Percentiles rank a stretch among this genome's conserved stretches.
Conservation (phyloP, 2,329 filamentous ascomycete species). For the Penicillium frequentans region DNA sequence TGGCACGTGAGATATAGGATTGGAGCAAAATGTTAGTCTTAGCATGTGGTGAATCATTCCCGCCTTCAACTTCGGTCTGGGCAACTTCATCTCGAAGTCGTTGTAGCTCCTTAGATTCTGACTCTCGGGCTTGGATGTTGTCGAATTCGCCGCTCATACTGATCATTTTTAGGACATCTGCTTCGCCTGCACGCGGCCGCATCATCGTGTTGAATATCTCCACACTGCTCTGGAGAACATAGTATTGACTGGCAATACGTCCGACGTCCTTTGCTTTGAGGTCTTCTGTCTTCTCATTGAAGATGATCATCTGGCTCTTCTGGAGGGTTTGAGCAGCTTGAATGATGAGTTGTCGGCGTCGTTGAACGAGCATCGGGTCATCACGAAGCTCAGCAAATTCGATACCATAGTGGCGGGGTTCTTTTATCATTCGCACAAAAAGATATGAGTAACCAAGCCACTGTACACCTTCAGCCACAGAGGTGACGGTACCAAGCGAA, state of each 20-base stretch:
- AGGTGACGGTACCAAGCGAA: constrained; percentile 89
- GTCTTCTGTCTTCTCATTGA: constrained; percentile 91
- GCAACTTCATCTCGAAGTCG: constrained; percentile 69
- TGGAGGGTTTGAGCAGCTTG: constrained; percentile 85
- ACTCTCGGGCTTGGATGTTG: constrained; percentile 91
- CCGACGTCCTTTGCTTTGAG: constrained; percentile 92
- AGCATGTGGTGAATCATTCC: constrained; percentile 67
- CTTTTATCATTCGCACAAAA: constrained; percentile 93
- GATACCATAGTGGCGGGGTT: constrained; percentile 89
- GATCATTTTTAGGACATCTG: constrained; percentile 93
- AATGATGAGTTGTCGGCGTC: constrained; percentile 81
- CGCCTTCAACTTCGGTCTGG: constrained; percentile 75
- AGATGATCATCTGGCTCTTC: constrained; percentile 97
- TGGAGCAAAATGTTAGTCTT: constrained; percentile 97
- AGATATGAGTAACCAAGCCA: constrained; percentile 98
- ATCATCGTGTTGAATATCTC: constrained; percentile 97
- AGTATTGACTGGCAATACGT: constrained; percentile 94
- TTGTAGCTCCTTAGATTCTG: constrained; percentile 81
- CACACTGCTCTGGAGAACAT: constrained; percentile 89
- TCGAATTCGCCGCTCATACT: constrained; percentile 98
- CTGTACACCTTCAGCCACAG: constrained; percentile 86
- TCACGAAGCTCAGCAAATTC: constrained; percentile 89
- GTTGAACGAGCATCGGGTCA: constrained; percentile 82
- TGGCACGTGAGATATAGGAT: constrained; percentile 84
- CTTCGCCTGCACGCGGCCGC: constrained; percentile 79